phyloP scores from a whole-genome alignment of 305 asterid genomes.

The Solanum hybrid region DNA sequence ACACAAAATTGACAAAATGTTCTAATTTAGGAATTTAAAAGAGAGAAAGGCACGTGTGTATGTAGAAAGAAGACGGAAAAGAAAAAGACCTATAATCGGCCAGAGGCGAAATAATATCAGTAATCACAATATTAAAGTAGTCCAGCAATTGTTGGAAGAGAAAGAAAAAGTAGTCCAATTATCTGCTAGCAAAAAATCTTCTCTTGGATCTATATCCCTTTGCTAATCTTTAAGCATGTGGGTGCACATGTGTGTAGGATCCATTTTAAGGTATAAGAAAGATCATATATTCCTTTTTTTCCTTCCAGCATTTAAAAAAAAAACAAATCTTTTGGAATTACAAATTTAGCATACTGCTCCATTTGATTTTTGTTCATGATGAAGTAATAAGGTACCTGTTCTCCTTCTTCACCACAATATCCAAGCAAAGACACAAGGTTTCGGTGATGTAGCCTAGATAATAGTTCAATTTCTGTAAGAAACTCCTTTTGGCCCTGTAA shows the following conservation, averaged over 20 bases:
- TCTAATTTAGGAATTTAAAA: background rate
- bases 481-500: slow-evolving; percentile 95
- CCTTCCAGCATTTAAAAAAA: background rate
- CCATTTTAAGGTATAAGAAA: background rate
- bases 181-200: background rate
- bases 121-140: background rate
- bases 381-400: slow-evolving; percentile 48
- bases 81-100: background rate
- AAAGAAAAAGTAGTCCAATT: background rate
- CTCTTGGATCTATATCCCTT: background rate
- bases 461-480: slow-evolving; percentile 80
- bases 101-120: background rate
- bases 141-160: background rate
- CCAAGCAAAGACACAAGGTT: slow-evolving; percentile 85
- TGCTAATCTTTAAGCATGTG: background rate
- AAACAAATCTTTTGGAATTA: background rate
- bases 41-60: background rate
- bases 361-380: background rate
- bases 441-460: slow-evolving; percentile 90
- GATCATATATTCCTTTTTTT: background rate
- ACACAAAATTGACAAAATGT: slow-evolving; percentile 10
- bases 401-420: slow-evolving; percentile 90
- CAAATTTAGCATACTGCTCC: background rate
- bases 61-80: slow-evolving; percentile 1
- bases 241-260: background rate